These are phyloP conservation scores for Lactifluus piperatus DNA, from an alignment of 768 basidiomycete species.

Conservation along the genomic window DNA sequence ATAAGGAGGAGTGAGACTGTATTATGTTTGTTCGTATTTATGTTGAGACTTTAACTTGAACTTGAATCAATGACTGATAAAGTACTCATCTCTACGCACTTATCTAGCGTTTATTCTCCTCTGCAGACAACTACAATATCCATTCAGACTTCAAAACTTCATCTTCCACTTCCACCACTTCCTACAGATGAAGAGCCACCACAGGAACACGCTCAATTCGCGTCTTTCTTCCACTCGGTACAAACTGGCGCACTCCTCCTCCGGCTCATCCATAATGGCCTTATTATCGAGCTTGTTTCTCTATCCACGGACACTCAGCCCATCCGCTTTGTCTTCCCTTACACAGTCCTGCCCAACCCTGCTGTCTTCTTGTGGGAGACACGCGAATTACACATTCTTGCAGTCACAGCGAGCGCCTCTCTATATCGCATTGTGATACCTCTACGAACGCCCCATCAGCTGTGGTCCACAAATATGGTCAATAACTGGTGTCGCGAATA, in stretches of 20 bases:
- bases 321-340: conserved; percentile 72
- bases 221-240: conserved; percentile 47
- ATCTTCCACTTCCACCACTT: conserved; percentile 40
- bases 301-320: conserved; percentile 55
- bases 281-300: conserved; percentile 71
- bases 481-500: conserved; percentile 61
- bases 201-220: conserved; percentile 65
- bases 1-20: no score
- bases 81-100: conserved; percentile 35
- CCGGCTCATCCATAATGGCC: conserved; percentile 64
- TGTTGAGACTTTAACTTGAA: no score
- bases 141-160: conserved; percentile 51
- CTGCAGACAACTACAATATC: conserved; percentile 42
- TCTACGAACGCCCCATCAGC: conserved; percentile 27
- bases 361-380: conserved; percentile 44
- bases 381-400: conserved; percentile 59
- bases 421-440: conserved; percentile 68
- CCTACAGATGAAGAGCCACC: conserved; percentile 36
- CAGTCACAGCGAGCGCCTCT: conserved; percentile 57
- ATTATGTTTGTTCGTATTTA: not conserved
- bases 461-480: conserved; percentile 24
- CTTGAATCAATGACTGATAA: no score
- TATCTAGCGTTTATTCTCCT: conserved; percentile 54
- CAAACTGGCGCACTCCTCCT: conserved; percentile 58
- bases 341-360: conserved; percentile 54